These are phyloP conservation scores for Colletotrichum kahawae DNA, from an alignment of 2,329 filamentous ascomycete species.

Conservation along the genomic window DNA sequence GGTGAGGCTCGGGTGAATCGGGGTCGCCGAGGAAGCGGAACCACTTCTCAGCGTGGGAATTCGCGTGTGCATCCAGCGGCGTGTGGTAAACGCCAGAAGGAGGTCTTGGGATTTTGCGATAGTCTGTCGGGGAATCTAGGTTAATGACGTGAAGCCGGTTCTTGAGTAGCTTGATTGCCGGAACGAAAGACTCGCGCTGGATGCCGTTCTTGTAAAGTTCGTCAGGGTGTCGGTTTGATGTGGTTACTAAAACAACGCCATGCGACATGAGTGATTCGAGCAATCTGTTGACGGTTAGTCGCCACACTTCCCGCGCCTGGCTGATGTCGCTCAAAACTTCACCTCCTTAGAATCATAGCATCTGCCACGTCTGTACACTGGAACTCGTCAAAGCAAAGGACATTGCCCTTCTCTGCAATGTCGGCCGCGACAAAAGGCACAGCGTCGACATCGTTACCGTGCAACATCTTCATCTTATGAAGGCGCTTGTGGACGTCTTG, in stretches of 20 bases:
- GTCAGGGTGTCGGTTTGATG: slow-evolving; percentile 93
- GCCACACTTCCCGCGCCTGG: background rate
- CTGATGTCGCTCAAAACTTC: slow-evolving; percentile 20
- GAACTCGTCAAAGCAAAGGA: slow-evolving; percentile 98
- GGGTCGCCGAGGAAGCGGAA: slow-evolving; percentile 92
- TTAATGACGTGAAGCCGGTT: slow-evolving; percentile 86
- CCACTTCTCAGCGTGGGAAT: slow-evolving; percentile 89
- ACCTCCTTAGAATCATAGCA: slow-evolving; percentile 93
- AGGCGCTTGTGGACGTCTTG: slow-evolving; percentile 92
- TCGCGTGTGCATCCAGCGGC: slow-evolving; percentile 78
- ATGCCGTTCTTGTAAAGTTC: slow-evolving; percentile 99
- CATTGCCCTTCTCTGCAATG: slow-evolving; percentile 82
- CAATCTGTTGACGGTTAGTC: slow-evolving; percentile 52
- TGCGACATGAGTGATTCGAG: slow-evolving; percentile 93
- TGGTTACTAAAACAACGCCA: slow-evolving; percentile 95
- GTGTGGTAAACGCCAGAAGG: slow-evolving; percentile 94
- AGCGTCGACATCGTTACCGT: slow-evolving; percentile 88
- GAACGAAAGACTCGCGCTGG: slow-evolving; percentile 92
- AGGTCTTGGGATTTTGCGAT: slow-evolving; percentile 93
- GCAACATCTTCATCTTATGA: slow-evolving; percentile 86
- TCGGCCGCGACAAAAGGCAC: slow-evolving; percentile 94
- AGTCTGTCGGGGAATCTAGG: slow-evolving; percentile 93
- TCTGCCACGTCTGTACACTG: slow-evolving; percentile 98
- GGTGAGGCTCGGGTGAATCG: slow-evolving; percentile 74
- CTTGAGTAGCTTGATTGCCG: slow-evolving; percentile 92